A percentile compares a stretch with the other conserved stretches of the same genome.
Conservation (phyloP, 805 yeast genomes). For the Yarrowia porcina region DNA sequence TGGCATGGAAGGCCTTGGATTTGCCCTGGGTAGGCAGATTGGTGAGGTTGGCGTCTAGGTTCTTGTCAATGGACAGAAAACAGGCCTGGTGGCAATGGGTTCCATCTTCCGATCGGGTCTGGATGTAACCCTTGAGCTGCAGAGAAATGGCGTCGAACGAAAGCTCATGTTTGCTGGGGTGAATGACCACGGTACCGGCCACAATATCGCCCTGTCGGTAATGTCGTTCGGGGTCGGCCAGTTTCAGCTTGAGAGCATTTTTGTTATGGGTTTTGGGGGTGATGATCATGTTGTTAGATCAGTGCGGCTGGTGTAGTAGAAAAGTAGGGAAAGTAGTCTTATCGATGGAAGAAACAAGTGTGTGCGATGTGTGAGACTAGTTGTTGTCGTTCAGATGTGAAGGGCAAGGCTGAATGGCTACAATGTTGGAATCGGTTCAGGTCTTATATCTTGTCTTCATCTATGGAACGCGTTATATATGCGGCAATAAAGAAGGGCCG, state of each 20-base stretch:
- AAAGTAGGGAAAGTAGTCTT: not conserved
- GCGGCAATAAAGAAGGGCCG: constrained; percentile 23
- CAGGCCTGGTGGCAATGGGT: constrained; percentile 25
- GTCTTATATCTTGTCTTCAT: not conserved
- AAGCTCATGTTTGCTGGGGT: constrained; percentile 17
- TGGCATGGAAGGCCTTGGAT: constrained; percentile 24
- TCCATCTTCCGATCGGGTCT: constrained; percentile 21
- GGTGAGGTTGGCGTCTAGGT: constrained; percentile 24
- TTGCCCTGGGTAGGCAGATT: constrained; percentile 18
- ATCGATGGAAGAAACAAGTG: too few relatives aligned
- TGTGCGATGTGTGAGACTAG: not conserved
- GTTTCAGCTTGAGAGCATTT: constrained; percentile 20
- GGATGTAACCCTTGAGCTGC: constrained; percentile 26
- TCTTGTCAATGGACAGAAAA: constrained; percentile 20
- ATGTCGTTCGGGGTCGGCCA: constrained; percentile 21
- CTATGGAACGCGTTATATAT: constrained; percentile 17
- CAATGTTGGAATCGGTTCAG: not conserved
- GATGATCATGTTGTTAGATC: constrained; percentile 15
- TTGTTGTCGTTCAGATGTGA: not conserved
- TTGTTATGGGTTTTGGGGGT: constrained; percentile 23
- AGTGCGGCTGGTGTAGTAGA: too few relatives aligned
- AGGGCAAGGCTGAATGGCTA: too few relatives aligned
- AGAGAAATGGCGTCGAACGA: constrained; percentile 21
- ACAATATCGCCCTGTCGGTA: constrained; percentile 21
- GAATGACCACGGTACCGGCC: constrained; percentile 13